phyloP scores from a whole-genome alignment of 1,284 basidiomycete genomes.

The Mycena sp. region DNA sequence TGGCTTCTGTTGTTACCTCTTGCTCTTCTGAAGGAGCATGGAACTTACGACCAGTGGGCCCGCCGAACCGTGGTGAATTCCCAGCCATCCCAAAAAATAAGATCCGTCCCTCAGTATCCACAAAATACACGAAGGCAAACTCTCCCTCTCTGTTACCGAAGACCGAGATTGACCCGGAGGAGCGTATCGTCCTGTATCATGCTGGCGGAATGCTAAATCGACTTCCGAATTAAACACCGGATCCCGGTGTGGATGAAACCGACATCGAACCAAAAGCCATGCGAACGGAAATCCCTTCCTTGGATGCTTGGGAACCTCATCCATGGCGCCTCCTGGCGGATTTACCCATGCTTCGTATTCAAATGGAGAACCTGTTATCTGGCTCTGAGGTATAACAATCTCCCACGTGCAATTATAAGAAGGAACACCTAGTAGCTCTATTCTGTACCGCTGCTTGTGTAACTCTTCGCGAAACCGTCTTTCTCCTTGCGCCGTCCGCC shows the following conservation, averaged over 20 bases:
- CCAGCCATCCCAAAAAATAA: background rate
- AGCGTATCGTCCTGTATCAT: constrained; percentile 18
- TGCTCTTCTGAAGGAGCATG: background rate
- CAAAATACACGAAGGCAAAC: constrained; percentile 4
- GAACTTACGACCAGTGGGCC: background rate
- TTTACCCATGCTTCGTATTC: constrained; percentile 9
- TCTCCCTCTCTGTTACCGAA: constrained; percentile 21
- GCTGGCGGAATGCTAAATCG: background rate
- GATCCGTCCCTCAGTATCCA: constrained; percentile 11
- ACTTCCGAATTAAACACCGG: constrained; percentile 30
- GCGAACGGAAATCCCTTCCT: constrained; percentile 39
- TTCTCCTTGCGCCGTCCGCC: background rate
- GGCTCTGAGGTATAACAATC: constrained; percentile 11
- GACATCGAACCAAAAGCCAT: constrained; percentile 36
- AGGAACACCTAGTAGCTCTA: constrained; percentile 18
- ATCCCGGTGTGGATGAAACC: constrained; percentile 39
- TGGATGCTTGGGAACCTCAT: constrained; percentile 30
- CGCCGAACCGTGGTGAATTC: background rate
- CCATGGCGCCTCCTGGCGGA: constrained; percentile 11
- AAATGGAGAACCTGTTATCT: constrained; percentile 27
- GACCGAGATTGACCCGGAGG: constrained; percentile 20
- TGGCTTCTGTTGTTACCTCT: background rate
- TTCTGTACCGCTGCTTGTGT: constrained; percentile 27
- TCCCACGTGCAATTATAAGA: constrained; percentile 33
- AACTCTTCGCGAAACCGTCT: constrained; percentile 26